These are phyloP conservation scores for Westerdykella sp. DNA, from an alignment of 2,329 filamentous ascomycete species.

Conservation along the genomic window DNA sequence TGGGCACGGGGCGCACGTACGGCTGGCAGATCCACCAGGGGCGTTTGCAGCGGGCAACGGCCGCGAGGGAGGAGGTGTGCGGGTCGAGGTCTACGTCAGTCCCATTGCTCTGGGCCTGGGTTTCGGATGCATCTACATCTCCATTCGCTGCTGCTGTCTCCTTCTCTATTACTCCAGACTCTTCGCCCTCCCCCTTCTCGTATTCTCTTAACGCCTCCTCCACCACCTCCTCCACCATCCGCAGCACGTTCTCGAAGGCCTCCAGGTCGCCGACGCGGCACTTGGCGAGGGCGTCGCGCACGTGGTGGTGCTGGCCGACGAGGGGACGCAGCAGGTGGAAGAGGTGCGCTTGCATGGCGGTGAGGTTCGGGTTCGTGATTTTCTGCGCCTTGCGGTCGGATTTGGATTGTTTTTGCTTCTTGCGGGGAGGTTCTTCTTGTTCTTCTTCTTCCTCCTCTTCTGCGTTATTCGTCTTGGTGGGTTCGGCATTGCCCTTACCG, in stretches of 20 bases:
- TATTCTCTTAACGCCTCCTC: conserved; percentile 67
- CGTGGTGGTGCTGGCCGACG: conserved; percentile 70
- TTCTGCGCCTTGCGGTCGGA: conserved; percentile 43
- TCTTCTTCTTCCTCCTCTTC: conserved; percentile 1
- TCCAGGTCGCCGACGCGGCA: conserved; percentile 64
- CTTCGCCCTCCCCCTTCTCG: conserved; percentile 37
- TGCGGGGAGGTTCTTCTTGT: conserved; percentile 29
- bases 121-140: not conserved
- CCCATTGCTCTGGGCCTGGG: not conserved
- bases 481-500: not conserved
- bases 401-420: conserved; percentile 34
- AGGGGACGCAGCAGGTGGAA: conserved; percentile 86
- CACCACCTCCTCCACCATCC: conserved; percentile 68
- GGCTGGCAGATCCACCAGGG: conserved; percentile 91
- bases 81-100: conserved; percentile 32
- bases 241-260: conserved; percentile 69
- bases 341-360: conserved; percentile 80
- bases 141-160: not conserved
- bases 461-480: not conserved
- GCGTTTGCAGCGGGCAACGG: conserved; percentile 66
- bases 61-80: conserved; percentile 55
- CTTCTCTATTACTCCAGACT: not conserved
- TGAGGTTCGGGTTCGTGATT: conserved; percentile 60
- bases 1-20: conserved; percentile 76
- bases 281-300: conserved; percentile 76